Evolutionary conservation across 805 yeast genomes (phyloP), one percentile per base, ranked within the genome.

Genomic region (Zygoascus biomembranicola): DNA sequence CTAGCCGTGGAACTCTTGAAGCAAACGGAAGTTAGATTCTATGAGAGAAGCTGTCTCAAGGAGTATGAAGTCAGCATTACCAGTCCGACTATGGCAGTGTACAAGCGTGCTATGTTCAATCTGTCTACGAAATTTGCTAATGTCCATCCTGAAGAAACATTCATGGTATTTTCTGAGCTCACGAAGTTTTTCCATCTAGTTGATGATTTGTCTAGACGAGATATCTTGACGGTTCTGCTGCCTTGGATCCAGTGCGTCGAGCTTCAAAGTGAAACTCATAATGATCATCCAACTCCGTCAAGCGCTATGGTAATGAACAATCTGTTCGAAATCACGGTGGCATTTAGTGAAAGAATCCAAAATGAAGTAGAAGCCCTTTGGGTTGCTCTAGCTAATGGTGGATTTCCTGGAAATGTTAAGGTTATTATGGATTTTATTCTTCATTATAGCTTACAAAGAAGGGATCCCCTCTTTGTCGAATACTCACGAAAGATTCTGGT

Each of bases 201-300:
- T 50, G 72, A 76, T 42, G 73, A 74, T 50, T 77, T 77, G 23
- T 77, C 86, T 0, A 77, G 94, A 63, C 79, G 87, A 54, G 97
- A 90, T 65, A 77, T 92, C 11, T 70, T 92, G 53, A 82, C 94
- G 0, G 83, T 90, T 23, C 67, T 94, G 50, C 72, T 88, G 9
- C 97, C 99, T 1, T 94, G 98, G 97, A 80, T 90, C n/a, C 94
- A 87, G 63, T 80, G 84, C 1, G 82, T 90, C 45, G 87, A 84
- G 46, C 72, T 92, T 52, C 77, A 78, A 43, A 60, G 69, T 5
- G 74, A 74, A 8, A 52, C 56, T 6, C 52, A 31, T 23, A 47
- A 51, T 16, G 59, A 64, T 32, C 66, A 77, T 2, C 68, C 67
- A 1, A 58, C 62, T 16, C 65, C 68, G 3, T 72, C 68, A 1